A percentile compares a stretch with the other conserved stretches of the same genome.
phyloP scores from a whole-genome alignment of 176 grass and related monocot genomes.

The Hordeum marinum region DNA sequence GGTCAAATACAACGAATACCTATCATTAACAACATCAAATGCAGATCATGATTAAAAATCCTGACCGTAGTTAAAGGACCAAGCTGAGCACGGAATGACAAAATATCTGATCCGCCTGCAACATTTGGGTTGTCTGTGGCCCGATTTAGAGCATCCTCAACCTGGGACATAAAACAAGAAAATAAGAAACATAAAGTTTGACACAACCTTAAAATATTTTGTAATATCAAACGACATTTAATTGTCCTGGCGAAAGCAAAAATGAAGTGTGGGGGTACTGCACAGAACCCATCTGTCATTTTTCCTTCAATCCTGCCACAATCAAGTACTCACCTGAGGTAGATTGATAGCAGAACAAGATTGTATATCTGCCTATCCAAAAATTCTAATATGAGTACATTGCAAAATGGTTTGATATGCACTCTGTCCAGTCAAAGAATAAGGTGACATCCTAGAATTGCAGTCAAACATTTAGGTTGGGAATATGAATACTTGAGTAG shows the following conservation, averaged over 20 bases:
- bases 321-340: slow-evolving; percentile 6
- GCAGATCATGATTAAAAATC: slow-evolving; percentile 24
- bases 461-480: neutral
- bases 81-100: slow-evolving; percentile 66
- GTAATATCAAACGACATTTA: neutral
- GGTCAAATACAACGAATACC: slow-evolving; percentile 12
- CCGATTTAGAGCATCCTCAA: slow-evolving; percentile 67
- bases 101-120: slow-evolving; percentile 70
- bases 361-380: neutral
- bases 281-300: neutral
- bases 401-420: neutral
- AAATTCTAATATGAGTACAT: neutral
- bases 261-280: neutral
- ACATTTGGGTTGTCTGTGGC: slow-evolving; percentile 44
- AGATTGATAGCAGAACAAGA: neutral
- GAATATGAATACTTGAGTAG: neutral
- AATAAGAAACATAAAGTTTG: slow-evolving; percentile 6
- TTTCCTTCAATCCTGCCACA: neutral
- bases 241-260: neutral
- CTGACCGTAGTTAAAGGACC: slow-evolving; percentile 74
- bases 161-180: slow-evolving; percentile 32
- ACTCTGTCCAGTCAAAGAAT: neutral
- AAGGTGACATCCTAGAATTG: neutral
- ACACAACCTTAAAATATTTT: slow-evolving; percentile 20
- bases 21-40: slow-evolving; percentile 13